Conservation (phyloP, 208 protist species). For the Acanthamoeba lenticulata region DNA sequence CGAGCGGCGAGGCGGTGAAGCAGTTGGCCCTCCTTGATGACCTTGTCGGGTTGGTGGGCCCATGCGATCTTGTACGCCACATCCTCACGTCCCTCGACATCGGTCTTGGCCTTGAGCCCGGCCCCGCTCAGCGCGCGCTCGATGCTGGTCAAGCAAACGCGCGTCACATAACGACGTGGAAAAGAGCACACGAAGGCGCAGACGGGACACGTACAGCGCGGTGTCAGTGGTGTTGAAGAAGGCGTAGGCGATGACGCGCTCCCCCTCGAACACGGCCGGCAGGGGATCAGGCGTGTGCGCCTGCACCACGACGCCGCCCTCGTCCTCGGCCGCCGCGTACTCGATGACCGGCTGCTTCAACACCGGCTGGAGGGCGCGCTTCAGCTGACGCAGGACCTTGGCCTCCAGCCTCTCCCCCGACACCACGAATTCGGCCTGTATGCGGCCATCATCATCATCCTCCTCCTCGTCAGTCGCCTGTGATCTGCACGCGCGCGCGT, state of each 20-base stretch:
- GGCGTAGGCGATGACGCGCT: constrained; percentile 66
- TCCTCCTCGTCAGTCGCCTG: no score
- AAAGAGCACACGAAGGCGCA: background rate
- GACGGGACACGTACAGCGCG: background rate
- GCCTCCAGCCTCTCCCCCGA: constrained; percentile 67
- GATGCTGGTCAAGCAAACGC: background rate
- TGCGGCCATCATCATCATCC: background rate
- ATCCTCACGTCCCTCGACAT: background rate
- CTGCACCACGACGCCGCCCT: background rate
- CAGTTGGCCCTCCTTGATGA: constrained; percentile 26
- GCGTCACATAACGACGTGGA: background rate
- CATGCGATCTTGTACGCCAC: background rate
- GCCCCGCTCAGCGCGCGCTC: background rate
- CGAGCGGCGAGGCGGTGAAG: constrained; percentile 74
- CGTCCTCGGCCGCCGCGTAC: background rate
- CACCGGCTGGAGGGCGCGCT: constrained; percentile 71
- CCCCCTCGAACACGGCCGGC: constrained; percentile 71
- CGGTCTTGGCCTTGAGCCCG: background rate
- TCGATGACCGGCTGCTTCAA: background rate
- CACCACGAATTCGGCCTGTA: constrained; percentile 75
- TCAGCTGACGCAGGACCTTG: constrained; percentile 74
- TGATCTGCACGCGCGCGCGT: background rate
- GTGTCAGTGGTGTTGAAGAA: constrained; percentile 25
- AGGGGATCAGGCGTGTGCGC: constrained; percentile 67
- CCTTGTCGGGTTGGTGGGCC: no score